These are phyloP conservation scores for Fusarium sambucinum DNA, from an alignment of 2,329 filamentous ascomycete genomes.

Conservation along the genomic window DNA sequence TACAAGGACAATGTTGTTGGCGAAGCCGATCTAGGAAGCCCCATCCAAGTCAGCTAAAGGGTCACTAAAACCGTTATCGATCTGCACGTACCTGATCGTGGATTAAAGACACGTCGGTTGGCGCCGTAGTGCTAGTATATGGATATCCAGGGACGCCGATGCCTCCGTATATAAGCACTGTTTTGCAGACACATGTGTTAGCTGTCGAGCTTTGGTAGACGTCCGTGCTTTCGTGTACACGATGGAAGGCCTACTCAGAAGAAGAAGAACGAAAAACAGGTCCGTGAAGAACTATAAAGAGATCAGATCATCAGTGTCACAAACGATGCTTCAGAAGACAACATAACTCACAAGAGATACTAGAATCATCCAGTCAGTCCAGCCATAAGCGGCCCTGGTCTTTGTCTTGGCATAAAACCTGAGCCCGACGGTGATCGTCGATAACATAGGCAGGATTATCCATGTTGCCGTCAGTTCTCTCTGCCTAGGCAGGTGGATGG, in stretches of 20 bases:
- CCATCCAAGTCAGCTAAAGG: rapidly evolving
- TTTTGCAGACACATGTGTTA: neutral
- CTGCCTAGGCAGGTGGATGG: constrained; percentile 13
- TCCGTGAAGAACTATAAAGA: constrained; percentile 1
- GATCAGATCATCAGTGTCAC: neutral
- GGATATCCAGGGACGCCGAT: constrained; percentile 16
- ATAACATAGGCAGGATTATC: neutral
- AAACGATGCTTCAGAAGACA: rapidly evolving
- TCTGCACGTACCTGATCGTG: neutral
- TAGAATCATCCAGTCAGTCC: constrained; percentile 25
- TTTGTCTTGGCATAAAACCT: constrained; percentile 21
- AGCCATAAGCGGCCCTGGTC: constrained; percentile 13
- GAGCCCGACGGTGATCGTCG: neutral
- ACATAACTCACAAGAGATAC: neutral
- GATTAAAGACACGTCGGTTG: constrained; percentile 10
- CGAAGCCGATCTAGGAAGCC: constrained; percentile 2
- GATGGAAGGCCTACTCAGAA: neutral
- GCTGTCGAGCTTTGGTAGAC: rapidly evolving
- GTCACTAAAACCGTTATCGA: rapidly evolving
- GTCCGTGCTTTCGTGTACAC: rapidly evolving
- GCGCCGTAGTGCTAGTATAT: constrained; percentile 19
- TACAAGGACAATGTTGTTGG: constrained; percentile 12
- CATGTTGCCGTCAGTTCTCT: constrained; percentile 7
- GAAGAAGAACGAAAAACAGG: constrained; percentile 8
- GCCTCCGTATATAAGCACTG: constrained; percentile 17